Evolutionary conservation across 1,139 yeast species (phyloP).

Genomic region (Debaryomyces sp.): DNA sequence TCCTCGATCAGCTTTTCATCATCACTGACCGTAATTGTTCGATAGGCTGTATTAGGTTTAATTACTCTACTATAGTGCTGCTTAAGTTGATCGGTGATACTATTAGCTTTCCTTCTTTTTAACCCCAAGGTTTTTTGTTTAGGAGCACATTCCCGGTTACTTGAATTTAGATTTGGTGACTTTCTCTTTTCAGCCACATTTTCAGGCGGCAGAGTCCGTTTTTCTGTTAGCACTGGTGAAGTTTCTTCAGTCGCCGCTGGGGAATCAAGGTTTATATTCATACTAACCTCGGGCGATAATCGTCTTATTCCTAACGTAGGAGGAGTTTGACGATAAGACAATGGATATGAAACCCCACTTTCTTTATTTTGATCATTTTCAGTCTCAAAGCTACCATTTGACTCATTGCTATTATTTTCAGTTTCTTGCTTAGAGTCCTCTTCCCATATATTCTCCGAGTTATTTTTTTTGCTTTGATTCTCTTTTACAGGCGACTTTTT

Average conservation of each 20-base stretch:
- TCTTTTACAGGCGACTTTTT: neutral
- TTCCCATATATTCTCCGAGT: neutral
- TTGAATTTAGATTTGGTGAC: neutral
- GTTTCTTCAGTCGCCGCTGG: neutral
- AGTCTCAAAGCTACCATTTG: neutral
- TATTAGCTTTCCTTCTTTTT: conserved; percentile 14
- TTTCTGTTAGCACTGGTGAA: neutral
- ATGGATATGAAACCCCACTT: neutral
- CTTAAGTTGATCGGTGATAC: conserved; percentile 19
- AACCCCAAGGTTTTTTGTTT: conserved; percentile 18
- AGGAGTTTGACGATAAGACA: neutral
- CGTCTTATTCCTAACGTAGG: neutral
- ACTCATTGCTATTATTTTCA: neutral
- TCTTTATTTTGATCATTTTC: neutral
- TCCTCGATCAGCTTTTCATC: neutral
- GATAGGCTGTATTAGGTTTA: conserved; percentile 1
- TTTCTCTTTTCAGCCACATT: neutral
- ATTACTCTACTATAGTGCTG: conserved; percentile 10
- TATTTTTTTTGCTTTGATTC: neutral
- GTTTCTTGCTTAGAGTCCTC: neutral
- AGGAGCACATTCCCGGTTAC: neutral
- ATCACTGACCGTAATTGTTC: conserved; percentile 8
- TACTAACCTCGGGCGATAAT: neutral
- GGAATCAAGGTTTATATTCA: neutral
- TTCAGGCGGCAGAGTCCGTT: no score